Base-by-base conservation (phyloP, 2,329 filamentous ascomycete genomes). In the Colletotrichum destructivum region DNA sequence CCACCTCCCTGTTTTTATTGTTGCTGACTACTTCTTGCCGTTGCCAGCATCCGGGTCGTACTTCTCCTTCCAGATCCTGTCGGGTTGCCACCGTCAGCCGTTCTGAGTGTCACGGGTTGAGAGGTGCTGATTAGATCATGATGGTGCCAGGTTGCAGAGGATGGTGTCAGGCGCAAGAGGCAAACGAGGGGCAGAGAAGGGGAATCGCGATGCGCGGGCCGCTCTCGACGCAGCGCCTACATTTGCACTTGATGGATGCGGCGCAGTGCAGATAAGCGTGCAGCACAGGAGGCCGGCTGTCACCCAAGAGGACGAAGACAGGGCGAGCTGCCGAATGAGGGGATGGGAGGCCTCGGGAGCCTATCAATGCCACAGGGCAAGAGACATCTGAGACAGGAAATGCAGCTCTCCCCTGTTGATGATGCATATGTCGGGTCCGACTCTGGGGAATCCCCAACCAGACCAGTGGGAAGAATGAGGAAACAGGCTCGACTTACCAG, bases 31-130 rank as follows among this genome's bases (percentile, higher is more conserved):
- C 75, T 86, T 84, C 79, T 87, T 84, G 80, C 83, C 77, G 35
- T 77, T 76, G 68, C 80, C 79, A 42, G 80, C 78, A 23, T 80
- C 83, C 44, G 88, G 86, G 77, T 88, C 88, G 84, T 98, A 98
- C 84, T 98, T 98, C 74, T 97, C 95, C 82, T 98, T 98, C 94
- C 96, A 98, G 79, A 98, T 98, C 95, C 94, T 97, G 79, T 40
- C 44, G 35, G 60, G 52, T 49, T 42, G 60, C 26, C 44, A 3
- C 51, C 6, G 65, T 72, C 31, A 72, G 69, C 31, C 31, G 8
- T 8, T 59, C 54, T 55, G 15, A 13, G 66, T 72, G 46, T 49
- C 42, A 69, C 60, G 16, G 31, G 15, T 35, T 35, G 31, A 8
- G 8, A 42, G 15, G 15, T 47, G 21, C 18, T 26, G 7, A 21